Base-by-base conservation (phyloP, 805 yeast genomes). In the Saccharomycopsis synnaedendra region DNA sequence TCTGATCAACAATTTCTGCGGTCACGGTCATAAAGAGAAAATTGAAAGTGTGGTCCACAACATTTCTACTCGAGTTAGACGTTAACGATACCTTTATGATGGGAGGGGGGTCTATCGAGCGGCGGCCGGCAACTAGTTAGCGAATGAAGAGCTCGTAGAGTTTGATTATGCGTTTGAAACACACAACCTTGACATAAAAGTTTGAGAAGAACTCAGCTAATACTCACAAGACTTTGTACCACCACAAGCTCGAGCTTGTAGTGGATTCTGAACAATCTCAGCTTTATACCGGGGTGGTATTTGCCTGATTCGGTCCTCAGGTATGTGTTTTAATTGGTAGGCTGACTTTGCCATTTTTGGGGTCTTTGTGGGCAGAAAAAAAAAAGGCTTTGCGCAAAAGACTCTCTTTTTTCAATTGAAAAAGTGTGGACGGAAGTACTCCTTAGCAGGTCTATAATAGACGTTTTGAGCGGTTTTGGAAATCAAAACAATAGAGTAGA, bases 221-320 rank as follows among this genome's bases (percentile, higher is more conserved):
- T 7, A 54, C 59, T 44, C 48, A 55, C 59, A 51, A 33, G 59
- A 55, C 28, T 60, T 48, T 7, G 64, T 60, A 58, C 63, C 59
- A 31, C 66, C 66, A 50, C 62, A 61, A 7, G 66, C 65, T 11
- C 66, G 52, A 8, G 66, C 66, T 40, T 59, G 63, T 31, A 56
- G 44, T 3, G 66, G 66, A 42, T 62, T 62, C 47, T 62, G 66
- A 31, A 55, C 57, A 28, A 62, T 49, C 5, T 57, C 55, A 27
- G 56, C 46, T 9, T 42, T n/a, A 34, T 48, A 50, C 7, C 45
- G 37, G 9, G 54, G 49, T 19, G 30, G 7, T 30, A 48, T 44
- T 6, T 44, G 37, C 43, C 41, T 48, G 29, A 50, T 47, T n/a
- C 35, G 7, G 7, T 28, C 31, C 8, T 49, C 46, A 6, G 48